Evolutionary conservation across 2,329 filamentous ascomycete species (phyloP).

Genomic region (Neonectria ditissima): DNA sequence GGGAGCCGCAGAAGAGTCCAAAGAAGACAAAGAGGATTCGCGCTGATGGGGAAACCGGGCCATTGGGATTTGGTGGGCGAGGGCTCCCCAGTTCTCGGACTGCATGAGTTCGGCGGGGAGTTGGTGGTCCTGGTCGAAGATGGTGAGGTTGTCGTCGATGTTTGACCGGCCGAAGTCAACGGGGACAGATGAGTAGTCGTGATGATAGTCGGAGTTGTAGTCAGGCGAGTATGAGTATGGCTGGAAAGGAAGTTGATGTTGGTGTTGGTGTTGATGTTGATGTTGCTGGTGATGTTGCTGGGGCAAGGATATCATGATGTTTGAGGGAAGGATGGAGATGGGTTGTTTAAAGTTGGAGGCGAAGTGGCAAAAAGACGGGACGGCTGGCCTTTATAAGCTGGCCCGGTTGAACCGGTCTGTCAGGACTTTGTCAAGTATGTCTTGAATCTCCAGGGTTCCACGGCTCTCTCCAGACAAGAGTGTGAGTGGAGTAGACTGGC

Average conservation of each 20-base stretch:
- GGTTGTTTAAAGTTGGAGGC: conserved; percentile 39
- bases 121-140: conserved; percentile 41
- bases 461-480: conserved; percentile 8
- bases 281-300: conserved; percentile 44
- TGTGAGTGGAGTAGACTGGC: conserved; percentile 12
- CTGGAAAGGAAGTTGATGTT: conserved; percentile 38
- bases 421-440: conserved; percentile 26
- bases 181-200: conserved; percentile 22
- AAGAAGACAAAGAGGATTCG: conserved; percentile 70
- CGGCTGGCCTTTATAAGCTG: conserved; percentile 42
- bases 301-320: conserved; percentile 49
- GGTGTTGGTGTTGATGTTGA: conserved; percentile 38
- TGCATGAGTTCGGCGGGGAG: conserved; percentile 53
- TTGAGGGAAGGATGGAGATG: conserved; percentile 29
- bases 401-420: conserved; percentile 28
- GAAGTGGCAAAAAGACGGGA: conserved; percentile 43
- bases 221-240: conserved; percentile 36
- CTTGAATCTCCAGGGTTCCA: conserved; percentile 18
- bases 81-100: conserved; percentile 55
- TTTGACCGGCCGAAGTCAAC: conserved; percentile 33
- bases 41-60: conserved; percentile 64
- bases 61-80: conserved; percentile 54
- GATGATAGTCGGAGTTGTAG: conserved; percentile 30
- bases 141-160: conserved; percentile 43
- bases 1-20: conserved; percentile 71